Conservation (phyloP, 2,329 filamentous ascomycete genomes). For the Alternaria sp. region DNA sequence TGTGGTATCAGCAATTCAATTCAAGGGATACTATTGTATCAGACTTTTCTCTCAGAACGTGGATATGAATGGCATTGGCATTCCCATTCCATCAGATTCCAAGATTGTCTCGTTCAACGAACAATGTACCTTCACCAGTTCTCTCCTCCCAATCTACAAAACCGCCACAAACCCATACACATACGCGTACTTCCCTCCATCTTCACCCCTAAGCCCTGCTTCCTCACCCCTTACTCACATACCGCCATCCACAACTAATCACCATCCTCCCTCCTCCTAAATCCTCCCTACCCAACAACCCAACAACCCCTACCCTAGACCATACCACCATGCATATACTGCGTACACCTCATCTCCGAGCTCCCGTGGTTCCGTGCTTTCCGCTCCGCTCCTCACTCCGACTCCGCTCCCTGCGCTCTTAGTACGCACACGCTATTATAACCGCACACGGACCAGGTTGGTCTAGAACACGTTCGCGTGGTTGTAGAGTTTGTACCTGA, state of each 20-base stretch:
- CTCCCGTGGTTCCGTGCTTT: not conserved
- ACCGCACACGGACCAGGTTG: not conserved
- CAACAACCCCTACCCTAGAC: not conserved
- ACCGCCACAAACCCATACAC: too few species aligned
- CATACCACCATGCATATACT: not conserved
- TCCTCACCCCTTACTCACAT: not conserved
- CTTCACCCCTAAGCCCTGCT: not conserved
- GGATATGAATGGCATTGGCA: not conserved
- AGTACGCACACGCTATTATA: not conserved
- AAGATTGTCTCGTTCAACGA: not conserved
- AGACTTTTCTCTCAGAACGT: not conserved
- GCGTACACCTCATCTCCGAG: not conserved
- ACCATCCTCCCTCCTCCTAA: not conserved
- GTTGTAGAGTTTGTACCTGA: not conserved
- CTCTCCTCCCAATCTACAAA: too few species aligned
- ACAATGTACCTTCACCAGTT: not conserved
- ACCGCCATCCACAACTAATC: not conserved
- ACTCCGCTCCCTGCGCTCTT: not conserved
- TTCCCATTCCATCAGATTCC: rapidly evolving
- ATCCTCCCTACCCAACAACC: not conserved
- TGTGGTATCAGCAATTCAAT: not conserved
- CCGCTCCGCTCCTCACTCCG: not conserved
- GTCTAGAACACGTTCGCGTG: not conserved
- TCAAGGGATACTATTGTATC: not conserved
- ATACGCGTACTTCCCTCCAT: not conserved